Conservation (phyloP, 345 rosid genomes). For the Fremontodendron californicum region DNA sequence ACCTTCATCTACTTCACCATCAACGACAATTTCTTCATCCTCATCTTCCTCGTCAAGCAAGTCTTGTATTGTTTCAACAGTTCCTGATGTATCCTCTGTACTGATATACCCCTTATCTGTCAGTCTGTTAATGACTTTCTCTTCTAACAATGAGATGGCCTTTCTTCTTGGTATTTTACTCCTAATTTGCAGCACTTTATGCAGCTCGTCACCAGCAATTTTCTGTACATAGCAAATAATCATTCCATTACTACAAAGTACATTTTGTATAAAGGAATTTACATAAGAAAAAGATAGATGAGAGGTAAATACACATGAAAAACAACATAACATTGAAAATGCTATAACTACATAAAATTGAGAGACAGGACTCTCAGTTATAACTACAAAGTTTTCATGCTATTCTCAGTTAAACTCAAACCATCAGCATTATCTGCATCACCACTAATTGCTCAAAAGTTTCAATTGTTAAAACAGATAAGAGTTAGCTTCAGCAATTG, state of each 20-base stretch:
- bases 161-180: slow-evolving; percentile 87
- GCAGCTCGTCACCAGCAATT: slow-evolving; percentile 79
- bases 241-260: not conserved
- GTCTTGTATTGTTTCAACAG: slow-evolving; percentile 61
- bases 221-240: slow-evolving; percentile 47
- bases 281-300: not conserved
- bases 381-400: not conserved
- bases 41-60: slow-evolving; percentile 86
- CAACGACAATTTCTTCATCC: slow-evolving; percentile 94
- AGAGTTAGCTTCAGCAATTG: not conserved
- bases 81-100: slow-evolving; percentile 46
- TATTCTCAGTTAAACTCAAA: not conserved
- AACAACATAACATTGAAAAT: not conserved
- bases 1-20: slow-evolving; percentile 99
- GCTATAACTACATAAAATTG: not conserved
- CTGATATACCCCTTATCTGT: slow-evolving; percentile 86
- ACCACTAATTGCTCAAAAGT: not conserved
- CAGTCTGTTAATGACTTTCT: slow-evolving; percentile 64
- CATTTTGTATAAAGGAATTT: not conserved
- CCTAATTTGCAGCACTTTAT: slow-evolving; percentile 67
- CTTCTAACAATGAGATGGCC: slow-evolving; percentile 79
- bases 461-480: not conserved
- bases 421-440: not conserved
- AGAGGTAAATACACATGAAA: slow-evolving; percentile 5
- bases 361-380: not conserved